phyloP scores from a whole-genome alignment of 2,329 filamentous ascomycete genomes.

The Hypoxylon sp. region DNA sequence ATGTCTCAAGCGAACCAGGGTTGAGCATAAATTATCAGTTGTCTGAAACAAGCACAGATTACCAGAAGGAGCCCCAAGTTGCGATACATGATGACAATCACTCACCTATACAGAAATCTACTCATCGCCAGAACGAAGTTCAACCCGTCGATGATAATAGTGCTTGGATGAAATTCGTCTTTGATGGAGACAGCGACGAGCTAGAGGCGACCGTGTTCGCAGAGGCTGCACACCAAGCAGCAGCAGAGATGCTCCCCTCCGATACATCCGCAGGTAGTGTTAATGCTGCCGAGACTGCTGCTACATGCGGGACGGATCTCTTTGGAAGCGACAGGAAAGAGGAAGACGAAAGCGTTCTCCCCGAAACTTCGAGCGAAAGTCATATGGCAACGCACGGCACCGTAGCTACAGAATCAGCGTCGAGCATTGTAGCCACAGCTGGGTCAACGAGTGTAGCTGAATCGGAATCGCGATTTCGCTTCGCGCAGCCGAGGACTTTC shows the following conservation, averaged over 20 bases:
- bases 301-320: conserved; percentile 33
- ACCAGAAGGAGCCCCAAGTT: neutral
- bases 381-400: conserved; percentile 45
- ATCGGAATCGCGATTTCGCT: conserved; percentile 37
- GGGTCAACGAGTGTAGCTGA: conserved; percentile 35
- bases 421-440: conserved; percentile 43
- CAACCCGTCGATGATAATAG: conserved; percentile 42
- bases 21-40: neutral
- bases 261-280: conserved; percentile 33
- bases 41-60: neutral
- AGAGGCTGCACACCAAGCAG: conserved; percentile 49
- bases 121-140: neutral
- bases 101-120: neutral
- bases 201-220: conserved; percentile 45
- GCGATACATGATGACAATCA: neutral
- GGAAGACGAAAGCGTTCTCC: conserved; percentile 7
- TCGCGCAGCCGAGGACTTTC: conserved; percentile 49
- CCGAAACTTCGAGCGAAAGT: conserved; percentile 35
- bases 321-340: neutral
- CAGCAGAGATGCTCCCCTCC: conserved; percentile 49
- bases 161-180: conserved; percentile 53
- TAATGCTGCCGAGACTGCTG: conserved; percentile 27
- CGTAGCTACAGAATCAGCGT: conserved; percentile 29
- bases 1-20: conserved; percentile 42
- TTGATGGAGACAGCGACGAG: conserved; percentile 48